Evolutionary conservation across 164 flowering plant genomes (phyloP), one percentile per base, ranked within the genome.

Genomic region (Aristolochia fimbriata): DNA sequence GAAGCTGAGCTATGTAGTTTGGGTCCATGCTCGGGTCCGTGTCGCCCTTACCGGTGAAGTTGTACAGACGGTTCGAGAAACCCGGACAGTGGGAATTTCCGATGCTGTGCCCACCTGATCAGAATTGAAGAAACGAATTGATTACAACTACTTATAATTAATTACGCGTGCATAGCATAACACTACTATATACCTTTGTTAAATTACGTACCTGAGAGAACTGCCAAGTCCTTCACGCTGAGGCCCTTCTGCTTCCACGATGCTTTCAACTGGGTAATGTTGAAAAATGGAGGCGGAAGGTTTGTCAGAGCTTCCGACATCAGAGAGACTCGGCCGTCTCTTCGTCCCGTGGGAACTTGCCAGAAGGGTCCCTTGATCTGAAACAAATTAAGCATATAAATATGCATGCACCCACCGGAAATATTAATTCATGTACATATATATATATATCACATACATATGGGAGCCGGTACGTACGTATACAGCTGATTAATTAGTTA

Each of bases 141-240:
- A n/a, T n/a, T n/a, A n/a, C n/a, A n/a, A n/a, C n/a, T n/a, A n/a
- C n/a, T n/a, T n/a, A n/a, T n/a, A n/a, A n/a, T n/a, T n/a, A n/a
- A n/a, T n/a, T n/a, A n/a, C n/a, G n/a, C n/a, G n/a, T n/a, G n/a
- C n/a, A n/a, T n/a, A n/a, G n/a, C n/a, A n/a, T n/a, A n/a, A n/a
- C n/a, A n/a, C n/a, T n/a, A n/a, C n/a, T n/a, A n/a, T n/a, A n/a
- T n/a, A n/a, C n/a, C n/a, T n/a, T n/a, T n/a, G n/a, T n/a, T n/a
- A n/a, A n/a, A n/a, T n/a, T n/a, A n/a, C n/a, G n/a, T 72, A 81
- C 93, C 91, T 67, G 86, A 85, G 4, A 87, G 61, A 2, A 85
- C 85, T 0, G 70, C 91, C 0, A 87, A 79, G 59, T 85, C 91
- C 54, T 76, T 83, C 1, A 64, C 66, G 62, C 48, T 73, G 14